Conservation (phyloP, 202 grass and related monocot species). For the Panicum virgatum region DNA sequence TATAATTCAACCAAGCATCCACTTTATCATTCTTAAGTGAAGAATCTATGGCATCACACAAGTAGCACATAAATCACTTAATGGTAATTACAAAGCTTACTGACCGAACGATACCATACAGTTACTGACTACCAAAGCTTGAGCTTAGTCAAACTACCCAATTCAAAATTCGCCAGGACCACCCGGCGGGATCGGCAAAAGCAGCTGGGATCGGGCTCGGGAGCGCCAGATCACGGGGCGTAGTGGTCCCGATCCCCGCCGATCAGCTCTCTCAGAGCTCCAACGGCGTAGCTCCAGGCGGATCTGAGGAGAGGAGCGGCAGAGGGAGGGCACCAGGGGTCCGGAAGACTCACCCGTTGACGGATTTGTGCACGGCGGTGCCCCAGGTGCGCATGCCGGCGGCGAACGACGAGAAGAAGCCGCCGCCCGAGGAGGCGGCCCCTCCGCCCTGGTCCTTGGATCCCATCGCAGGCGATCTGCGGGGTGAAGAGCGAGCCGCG, state of each 20-base stretch:
- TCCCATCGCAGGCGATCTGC: conserved; percentile 66
- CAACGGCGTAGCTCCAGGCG: conserved; percentile 13
- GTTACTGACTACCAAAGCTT: conserved; percentile 30
- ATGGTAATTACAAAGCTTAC: conserved; percentile 4
- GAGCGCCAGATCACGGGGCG: conserved; percentile 39
- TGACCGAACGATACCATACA: background rate
- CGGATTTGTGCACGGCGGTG: conserved; percentile 79
- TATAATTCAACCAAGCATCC: background rate
- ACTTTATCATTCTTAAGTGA: background rate
- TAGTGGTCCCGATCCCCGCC: conserved; percentile 4
- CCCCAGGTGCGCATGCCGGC: conserved; percentile 66
- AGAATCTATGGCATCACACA: background rate
- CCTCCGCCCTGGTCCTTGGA: conserved; percentile 69
- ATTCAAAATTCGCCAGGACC: conserved; percentile 5
- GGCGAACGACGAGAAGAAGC: conserved; percentile 67
- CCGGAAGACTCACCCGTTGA: conserved; percentile 72
- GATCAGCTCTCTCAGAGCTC: conserved; percentile 25
- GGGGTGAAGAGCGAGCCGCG: background rate
- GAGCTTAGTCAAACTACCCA: background rate
- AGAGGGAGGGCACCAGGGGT: background rate
- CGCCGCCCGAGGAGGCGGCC: conserved; percentile 45
- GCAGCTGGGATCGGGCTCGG: conserved; percentile 22
- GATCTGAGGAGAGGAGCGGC: conserved; percentile 35
- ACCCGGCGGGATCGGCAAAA: background rate
- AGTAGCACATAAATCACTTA: background rate